Conservation (phyloP, 495 filamentous ascomycete species). For the Talaromyces adpressus region DNA sequence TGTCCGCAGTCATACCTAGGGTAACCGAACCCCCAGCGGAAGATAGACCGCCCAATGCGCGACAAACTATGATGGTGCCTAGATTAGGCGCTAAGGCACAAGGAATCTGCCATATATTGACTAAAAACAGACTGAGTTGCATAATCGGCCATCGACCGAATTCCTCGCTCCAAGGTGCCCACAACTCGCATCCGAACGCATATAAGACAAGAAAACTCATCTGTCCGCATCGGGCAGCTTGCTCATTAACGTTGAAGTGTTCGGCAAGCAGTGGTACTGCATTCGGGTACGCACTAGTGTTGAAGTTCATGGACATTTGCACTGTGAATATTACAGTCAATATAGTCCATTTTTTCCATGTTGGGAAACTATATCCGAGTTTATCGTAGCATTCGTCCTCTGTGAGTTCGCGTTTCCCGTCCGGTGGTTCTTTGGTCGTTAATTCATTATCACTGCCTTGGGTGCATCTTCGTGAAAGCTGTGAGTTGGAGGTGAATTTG, state of each 20-base stretch:
- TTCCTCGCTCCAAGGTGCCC: constrained; percentile 79
- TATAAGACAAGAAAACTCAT: constrained; percentile 67
- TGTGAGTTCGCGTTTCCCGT: too few species aligned
- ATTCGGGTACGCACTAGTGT: too few species aligned
- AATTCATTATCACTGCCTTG: too few species aligned
- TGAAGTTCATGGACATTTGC: too few species aligned
- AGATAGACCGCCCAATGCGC: constrained; percentile 58
- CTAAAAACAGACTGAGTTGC: constrained; percentile 60
- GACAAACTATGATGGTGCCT: constrained; percentile 55
- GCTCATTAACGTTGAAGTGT: constrained; percentile 55
- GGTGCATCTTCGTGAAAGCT: too few species aligned
- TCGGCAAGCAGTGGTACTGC: constrained; percentile 10
- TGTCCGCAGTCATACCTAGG: constrained; percentile 74
- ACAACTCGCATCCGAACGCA: constrained; percentile 69
- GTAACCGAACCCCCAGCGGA: constrained; percentile 76
- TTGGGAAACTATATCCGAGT: too few species aligned
- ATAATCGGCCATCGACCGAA: constrained; percentile 68
- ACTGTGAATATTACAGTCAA: too few species aligned
- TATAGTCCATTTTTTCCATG: too few species aligned
- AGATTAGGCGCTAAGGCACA: constrained; percentile 67
- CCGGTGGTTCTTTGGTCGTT: too few species aligned
- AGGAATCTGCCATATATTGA: constrained; percentile 71
- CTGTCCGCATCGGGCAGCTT: constrained; percentile 59
- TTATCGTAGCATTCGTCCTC: too few species aligned
- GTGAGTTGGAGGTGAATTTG: too few species aligned